Base-by-base conservation (phyloP, 78 protist species). In the Tieghemostelium lacteum region DNA sequence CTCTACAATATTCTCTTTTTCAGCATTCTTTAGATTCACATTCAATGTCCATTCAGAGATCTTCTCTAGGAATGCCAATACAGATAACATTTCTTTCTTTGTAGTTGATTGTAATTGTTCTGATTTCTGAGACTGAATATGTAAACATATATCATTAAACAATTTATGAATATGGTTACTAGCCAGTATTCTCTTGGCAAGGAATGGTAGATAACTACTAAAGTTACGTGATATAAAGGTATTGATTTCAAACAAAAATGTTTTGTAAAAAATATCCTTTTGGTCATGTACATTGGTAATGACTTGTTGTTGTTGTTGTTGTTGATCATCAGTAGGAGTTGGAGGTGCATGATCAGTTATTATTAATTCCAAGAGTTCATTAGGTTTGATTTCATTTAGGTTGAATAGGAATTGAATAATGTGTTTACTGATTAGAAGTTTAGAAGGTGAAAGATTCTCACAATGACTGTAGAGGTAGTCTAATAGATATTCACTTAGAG, bases 1-100 rank as follows among this genome's bases (percentile, higher is more conserved):
- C n/a, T 86, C 93, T 14, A 86, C 54, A 29, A 86, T 72, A 40
- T 70, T 72, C 28, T 86, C 86, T 62, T 86, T 86, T 45, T 86
- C 87, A 31, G 22, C 52, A 24, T 34, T 33, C 31, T 83, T 83
- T 20, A 50, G 24, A 52, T 52, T 60, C 31, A 29, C 22, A 6
- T 22, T 42, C 4, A 67, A 55, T 45, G 75, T 34, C 55, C 67
- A 49, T 29, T 64, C 22, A 22, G 58, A 62, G 20, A 86, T 72
- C 60, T 80, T 65, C 45, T 7, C 1, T 3, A 80, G 24, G 22
- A 71, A 71, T 64, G 57, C 31, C 1, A 80, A 70, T 29, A 75
- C 45, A 33, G 86, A 49, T 63, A 28, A 8, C 57, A 75, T 75
- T 19, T 75, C 86, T 10, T 75, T 75, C 22, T 60, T 57, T 31